Evolutionary conservation across 139 green algal species (phyloP), one percentile per base, ranked within the genome.

Genomic region (Auxenochlorella protothecoides): DNA sequence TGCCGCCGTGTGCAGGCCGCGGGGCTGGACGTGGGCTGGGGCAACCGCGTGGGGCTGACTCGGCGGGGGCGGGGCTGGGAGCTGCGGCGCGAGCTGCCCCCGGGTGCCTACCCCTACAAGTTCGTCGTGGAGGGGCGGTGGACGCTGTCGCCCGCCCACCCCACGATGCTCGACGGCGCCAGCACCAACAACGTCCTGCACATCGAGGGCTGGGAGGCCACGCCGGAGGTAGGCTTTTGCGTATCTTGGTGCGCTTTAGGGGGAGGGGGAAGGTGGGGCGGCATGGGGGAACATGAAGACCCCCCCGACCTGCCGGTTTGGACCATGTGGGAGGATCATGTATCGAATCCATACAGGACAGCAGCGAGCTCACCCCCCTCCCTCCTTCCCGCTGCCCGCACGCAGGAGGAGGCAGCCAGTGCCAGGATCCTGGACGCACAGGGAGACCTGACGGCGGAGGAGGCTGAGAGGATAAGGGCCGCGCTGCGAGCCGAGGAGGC

Each of bases 11-110:
- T 79, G 10, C 80, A 93, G 86, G 76, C 97, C 53, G 92, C 93
- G 44, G 93, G 93, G 0, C 81, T 98, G 76, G 93, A 98, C 72
- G 87, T 98, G n/a, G 93, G 93, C 2, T 98, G 93, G 93, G 86
- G 91, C 59, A 73, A 84, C 68, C 77, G 75, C 54, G 63, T 93
- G 59, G 75, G 79, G 54, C 65, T 96, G 79, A 59, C 72, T 66
- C 9, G 80, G 89, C 59, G 6, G 13, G 4, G 72, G 7, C 68
- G 76, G 15, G 63, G 75, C 8, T 80, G 77, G 53, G 52, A 72
- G 14, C 16, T 83, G 53, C 51, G 65, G 14, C 75, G 85, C 59
- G 10, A 76, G 9, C 76, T 90, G 54, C 84, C 79, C 15, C 76
- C 81, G 7, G 80, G 79, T 51, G 84, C 52, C 52, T 97, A 92